Conservation (phyloP, 73 alveolate species). For the Paramecium octaurelia region DNA sequence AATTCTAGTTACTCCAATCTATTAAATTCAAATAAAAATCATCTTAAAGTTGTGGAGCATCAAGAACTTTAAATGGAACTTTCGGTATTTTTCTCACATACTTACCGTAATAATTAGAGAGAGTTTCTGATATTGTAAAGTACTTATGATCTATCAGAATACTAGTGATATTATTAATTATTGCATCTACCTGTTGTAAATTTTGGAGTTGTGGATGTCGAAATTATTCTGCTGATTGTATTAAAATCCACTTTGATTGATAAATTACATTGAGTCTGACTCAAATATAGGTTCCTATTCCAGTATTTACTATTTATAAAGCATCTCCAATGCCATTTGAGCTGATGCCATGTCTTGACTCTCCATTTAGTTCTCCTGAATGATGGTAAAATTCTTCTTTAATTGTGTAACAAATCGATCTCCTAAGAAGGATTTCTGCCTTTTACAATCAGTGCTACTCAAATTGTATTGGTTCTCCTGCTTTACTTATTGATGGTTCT, state of each 20-base stretch:
- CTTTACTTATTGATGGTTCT: neutral
- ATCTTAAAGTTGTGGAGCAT: conserved; percentile 98
- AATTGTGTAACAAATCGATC: conserved; percentile 11
- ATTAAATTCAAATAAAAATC: conserved; percentile 98
- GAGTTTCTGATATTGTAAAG: neutral
- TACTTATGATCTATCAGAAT: neutral
- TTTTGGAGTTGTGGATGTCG: neutral
- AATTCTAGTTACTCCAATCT: conserved; percentile 96
- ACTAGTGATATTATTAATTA: neutral
- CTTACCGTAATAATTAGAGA: conserved; percentile 8
- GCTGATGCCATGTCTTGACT: neutral
- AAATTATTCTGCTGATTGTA: neutral
- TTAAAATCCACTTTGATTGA: neutral
- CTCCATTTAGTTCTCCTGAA: neutral
- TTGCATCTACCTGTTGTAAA: neutral
- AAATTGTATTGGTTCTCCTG: neutral
- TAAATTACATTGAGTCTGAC: neutral
- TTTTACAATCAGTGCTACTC: neutral
- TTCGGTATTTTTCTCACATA: conserved; percentile 89
- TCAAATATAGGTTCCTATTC: neutral
- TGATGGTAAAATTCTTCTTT: neutral
- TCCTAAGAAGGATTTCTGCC: neutral
- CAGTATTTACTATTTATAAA: conserved; percentile 18
- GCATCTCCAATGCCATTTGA: neutral
- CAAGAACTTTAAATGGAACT: conserved; percentile 98